A percentile compares a stretch with the other conserved stretches of the same genome.
Evolutionary conservation across 2,329 filamentous ascomycete species (phyloP).

Genomic region (Verticillium isaacii): DNA sequence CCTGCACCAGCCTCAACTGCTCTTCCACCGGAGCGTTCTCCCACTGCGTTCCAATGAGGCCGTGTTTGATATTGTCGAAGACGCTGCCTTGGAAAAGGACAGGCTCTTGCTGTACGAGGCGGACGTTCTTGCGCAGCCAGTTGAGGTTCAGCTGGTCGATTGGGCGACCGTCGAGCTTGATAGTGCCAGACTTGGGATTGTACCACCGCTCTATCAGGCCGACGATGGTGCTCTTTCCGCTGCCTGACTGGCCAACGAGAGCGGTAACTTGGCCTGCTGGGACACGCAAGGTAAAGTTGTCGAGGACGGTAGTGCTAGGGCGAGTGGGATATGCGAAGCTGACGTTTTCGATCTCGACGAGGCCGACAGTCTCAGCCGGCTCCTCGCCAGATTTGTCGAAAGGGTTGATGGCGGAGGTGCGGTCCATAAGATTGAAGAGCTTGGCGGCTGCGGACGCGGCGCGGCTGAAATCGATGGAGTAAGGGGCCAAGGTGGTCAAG

Average conservation of each 20-base stretch:
- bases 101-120: conserved; percentile 34
- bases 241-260: conserved; percentile 31
- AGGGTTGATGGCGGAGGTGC: conserved; percentile 30
- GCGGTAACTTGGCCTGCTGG: conserved; percentile 40
- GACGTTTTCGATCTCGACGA: conserved; percentile 34
- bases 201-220: conserved; percentile 35
- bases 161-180: conserved; percentile 28
- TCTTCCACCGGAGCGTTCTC: conserved; percentile 20
- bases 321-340: conserved; percentile 40
- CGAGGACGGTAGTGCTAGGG: conserved; percentile 33
- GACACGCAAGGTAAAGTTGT: conserved; percentile 35
- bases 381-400: conserved; percentile 24
- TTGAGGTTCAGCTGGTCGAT: conserved; percentile 30
- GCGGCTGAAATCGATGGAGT: conserved; percentile 31
- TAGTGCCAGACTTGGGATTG: conserved; percentile 24
- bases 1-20: conserved; percentile 31
- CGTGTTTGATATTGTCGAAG: conserved; percentile 46
- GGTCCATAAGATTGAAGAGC: conserved; percentile 32
- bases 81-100: conserved; percentile 36
- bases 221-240: conserved; percentile 34
- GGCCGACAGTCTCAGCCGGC: conserved; percentile 22
- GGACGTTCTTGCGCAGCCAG: conserved; percentile 31
- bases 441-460: conserved; percentile 29
- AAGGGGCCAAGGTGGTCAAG: conserved; percentile 29
- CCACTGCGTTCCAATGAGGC: conserved; percentile 29